These are phyloP conservation scores for Dicorynia guianensis DNA, from an alignment of 306 rosid genomes.

Conservation along the genomic window DNA sequence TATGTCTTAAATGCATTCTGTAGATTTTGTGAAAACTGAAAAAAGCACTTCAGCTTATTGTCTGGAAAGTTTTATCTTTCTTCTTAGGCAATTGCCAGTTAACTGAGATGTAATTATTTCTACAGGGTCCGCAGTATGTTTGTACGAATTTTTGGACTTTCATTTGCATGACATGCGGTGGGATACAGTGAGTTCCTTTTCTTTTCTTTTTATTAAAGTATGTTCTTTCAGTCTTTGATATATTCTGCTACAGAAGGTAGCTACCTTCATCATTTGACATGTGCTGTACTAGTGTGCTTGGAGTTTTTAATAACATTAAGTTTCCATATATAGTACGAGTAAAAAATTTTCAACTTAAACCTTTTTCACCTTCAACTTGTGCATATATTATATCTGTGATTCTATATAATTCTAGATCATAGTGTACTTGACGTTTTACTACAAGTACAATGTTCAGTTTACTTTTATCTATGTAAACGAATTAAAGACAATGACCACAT, in stretches of 20 bases:
- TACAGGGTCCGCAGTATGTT: slow-evolving; percentile 90
- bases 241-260: not conserved
- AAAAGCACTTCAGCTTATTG: not conserved
- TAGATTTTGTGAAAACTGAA: slow-evolving; percentile 24
- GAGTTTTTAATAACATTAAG: not conserved
- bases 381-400: too few species aligned
- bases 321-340: too few species aligned
- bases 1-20: slow-evolving; percentile 1
- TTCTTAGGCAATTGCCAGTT: slow-evolving; percentile 7
- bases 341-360: too few species aligned
- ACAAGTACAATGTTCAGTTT: not conserved
- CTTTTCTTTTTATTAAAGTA: slow-evolving; percentile 17
- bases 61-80: slow-evolving; percentile 6
- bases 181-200: slow-evolving; percentile 80
- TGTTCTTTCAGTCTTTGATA: slow-evolving; percentile 9
- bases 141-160: slow-evolving; percentile 86
- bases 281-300: slow-evolving; percentile 6
- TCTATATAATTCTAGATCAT: too few species aligned
- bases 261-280: not conserved
- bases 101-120: slow-evolving; percentile 19
- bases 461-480: not conserved
- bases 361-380: too few species aligned
- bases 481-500: not conserved
- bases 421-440: not conserved
- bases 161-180: slow-evolving; percentile 81